phyloP scores from a whole-genome alignment of 345 rosid species.

The Limnanthes douglasii region DNA sequence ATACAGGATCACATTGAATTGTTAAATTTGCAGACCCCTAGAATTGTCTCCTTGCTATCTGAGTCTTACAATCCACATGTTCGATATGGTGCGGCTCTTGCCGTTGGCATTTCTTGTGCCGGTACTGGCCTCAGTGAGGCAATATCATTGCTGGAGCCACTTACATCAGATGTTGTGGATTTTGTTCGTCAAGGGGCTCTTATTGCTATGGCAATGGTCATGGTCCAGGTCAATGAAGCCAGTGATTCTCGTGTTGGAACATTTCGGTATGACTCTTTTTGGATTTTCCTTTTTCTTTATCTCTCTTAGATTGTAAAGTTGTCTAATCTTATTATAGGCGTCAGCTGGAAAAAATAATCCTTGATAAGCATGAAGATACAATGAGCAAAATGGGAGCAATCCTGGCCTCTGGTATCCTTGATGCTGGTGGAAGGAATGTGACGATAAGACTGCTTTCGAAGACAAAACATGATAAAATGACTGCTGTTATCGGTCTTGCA shows the following conservation, averaged over 20 bases:
- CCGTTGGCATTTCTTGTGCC: conserved; percentile 98
- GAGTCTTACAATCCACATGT: conserved; percentile 99
- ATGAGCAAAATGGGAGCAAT: conserved; percentile 99
- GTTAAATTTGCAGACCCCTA: conserved; percentile 59
- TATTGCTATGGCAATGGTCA: conserved; percentile 99
- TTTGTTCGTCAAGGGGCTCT: conserved; percentile 99
- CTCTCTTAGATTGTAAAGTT: not conserved
- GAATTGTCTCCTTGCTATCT: conserved; percentile 88
- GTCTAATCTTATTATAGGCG: conserved; percentile 30
- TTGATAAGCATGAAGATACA: conserved; percentile 95
- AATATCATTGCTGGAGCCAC: conserved; percentile 93
- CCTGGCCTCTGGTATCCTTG: conserved; percentile 92
- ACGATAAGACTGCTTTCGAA: conserved; percentile 87
- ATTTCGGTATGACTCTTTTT: conserved; percentile 40
- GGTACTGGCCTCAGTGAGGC: conserved; percentile 99
- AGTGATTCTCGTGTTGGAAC: conserved; percentile 95
- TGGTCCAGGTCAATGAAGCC: conserved; percentile 93
- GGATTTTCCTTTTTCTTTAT: not conserved
- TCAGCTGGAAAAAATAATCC: conserved; percentile 84
- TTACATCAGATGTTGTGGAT: conserved; percentile 94
- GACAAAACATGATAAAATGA: conserved; percentile 90
- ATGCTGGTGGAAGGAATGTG: conserved; percentile 99
- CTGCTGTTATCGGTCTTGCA: conserved; percentile 94
- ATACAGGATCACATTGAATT: conserved; percentile 8
- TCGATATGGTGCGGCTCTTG: conserved; percentile 98